A percentile compares a stretch with the other conserved stretches of the same genome.
These are phyloP conservation scores for Trichoderma sp. DNA, from an alignment of 2,329 filamentous ascomycete genomes.

Conservation along the genomic window DNA sequence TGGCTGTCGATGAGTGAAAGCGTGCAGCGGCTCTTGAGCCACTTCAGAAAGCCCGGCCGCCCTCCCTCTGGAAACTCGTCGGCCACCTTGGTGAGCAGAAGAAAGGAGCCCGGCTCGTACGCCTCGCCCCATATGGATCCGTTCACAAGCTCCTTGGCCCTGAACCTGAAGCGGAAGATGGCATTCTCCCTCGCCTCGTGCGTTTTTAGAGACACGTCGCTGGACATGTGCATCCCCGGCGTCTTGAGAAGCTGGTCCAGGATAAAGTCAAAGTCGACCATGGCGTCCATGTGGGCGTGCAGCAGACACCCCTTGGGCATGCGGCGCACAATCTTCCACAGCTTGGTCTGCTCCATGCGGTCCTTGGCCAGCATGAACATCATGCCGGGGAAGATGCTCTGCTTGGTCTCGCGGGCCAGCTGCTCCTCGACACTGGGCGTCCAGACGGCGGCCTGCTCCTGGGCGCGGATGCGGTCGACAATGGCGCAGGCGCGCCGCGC, in stretches of 20 bases:
- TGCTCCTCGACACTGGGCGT: conserved; percentile 72
- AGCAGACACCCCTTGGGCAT: conserved; percentile 90
- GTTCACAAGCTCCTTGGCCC: conserved; percentile 49
- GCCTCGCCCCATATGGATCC: conserved; percentile 66
- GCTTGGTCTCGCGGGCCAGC: conserved; percentile 63
- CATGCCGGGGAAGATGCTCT: conserved; percentile 82
- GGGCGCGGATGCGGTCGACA: conserved; percentile 75
- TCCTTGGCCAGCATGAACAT: conserved; percentile 87
- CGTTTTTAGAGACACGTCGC: conserved; percentile 59
- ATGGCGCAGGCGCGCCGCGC: conserved; percentile 78
- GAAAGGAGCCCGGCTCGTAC: conserved; percentile 63
- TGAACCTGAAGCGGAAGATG: conserved; percentile 65
- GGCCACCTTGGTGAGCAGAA: conserved; percentile 67
- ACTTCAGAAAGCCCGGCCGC: conserved; percentile 71
- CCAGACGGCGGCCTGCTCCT: conserved; percentile 79
- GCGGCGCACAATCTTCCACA: conserved; percentile 81
- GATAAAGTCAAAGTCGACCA: conserved; percentile 84
- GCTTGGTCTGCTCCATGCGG: conserved; percentile 80
- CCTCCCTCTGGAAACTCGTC: conserved; percentile 76
- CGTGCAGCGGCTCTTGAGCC: conserved; percentile 74
- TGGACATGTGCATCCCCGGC: conserved; percentile 73
- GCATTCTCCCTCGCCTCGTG: conserved; percentile 57
- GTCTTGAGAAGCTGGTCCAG: conserved; percentile 71
- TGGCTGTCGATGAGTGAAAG: conserved; percentile 74
- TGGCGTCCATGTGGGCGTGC: conserved; percentile 88